Percentiles rank a stretch among this genome's conserved stretches.
Conservation (phyloP, 129 eudicot genomes). For the Flaveria trinervia region DNA sequence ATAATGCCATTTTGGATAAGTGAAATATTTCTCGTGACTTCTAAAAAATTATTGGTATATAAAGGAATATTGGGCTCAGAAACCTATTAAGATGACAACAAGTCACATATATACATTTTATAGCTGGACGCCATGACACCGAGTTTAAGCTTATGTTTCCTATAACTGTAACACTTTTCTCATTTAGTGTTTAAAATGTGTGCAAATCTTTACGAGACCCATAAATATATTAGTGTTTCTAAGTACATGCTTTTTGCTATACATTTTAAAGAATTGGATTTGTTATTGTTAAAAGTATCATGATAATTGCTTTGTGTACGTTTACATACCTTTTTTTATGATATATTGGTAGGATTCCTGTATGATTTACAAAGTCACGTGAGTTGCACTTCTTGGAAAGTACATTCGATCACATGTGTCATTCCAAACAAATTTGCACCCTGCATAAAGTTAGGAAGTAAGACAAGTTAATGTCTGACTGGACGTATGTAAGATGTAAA, state of each 20-base stretch:
- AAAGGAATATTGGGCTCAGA: too few relatives aligned
- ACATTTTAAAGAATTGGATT: too few relatives aligned
- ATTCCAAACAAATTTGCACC: constrained; percentile 47
- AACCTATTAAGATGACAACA: constrained; percentile 27
- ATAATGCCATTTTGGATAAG: constrained; percentile 35
- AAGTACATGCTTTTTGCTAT: too few relatives aligned
- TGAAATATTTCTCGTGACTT: constrained; percentile 46
- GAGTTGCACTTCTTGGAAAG: constrained; percentile 65
- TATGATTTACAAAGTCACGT: constrained; percentile 53
- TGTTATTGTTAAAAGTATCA: background rate
- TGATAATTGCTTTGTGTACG: background rate
- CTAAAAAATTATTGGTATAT: constrained; percentile 1
- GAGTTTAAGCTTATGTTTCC: background rate
- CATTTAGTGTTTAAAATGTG: background rate
- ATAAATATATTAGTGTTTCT: background rate
- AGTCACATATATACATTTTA: constrained; percentile 8
- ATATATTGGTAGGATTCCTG: constrained; percentile 35
- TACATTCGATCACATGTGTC: constrained; percentile 70
- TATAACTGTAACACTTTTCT: background rate
- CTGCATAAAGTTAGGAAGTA: constrained; percentile 46
- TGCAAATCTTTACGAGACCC: background rate
- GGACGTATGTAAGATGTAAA: constrained; percentile 30
- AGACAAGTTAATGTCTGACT: constrained; percentile 32
- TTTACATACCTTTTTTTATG: constrained; percentile 11
- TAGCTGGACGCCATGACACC: constrained; percentile 16